Evolutionary conservation across 495 filamentous ascomycete species (phyloP), one percentile per base, ranked within the genome.

Genomic region (Lepidopterella palustris): DNA sequence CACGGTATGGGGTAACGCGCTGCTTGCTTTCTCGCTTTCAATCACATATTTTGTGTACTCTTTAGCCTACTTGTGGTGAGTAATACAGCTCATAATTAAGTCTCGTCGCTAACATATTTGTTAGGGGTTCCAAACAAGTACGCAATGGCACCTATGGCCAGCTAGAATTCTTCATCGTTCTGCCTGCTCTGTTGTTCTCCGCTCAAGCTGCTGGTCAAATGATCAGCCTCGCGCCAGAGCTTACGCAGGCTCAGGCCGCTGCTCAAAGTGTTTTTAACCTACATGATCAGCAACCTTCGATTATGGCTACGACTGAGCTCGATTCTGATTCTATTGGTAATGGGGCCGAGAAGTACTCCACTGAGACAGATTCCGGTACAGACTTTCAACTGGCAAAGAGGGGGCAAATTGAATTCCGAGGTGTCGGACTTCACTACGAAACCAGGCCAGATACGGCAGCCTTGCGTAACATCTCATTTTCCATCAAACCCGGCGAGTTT

Each of bases 361-460:
- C 6, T 11, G 23, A 15, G 23, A 15, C 45, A 10, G 5, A 39
- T 10, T 6, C 45, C 42, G n/a, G 15, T 9, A 20, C 13, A 24
- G 18, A 5, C 35, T 5, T 56, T 4, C 10, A 56, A 6, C 53
- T 5, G 15, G 6, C 31, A 25, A 45, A n/a, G 3, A 61, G 62
- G 1, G 71, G 75, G 40, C 65, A 74, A 18, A 72, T 85, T 23
- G 76, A 78, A 48, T 80, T 85, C 55, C 72, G 69, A 40, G 66
- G 81, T 57, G 80, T 87, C 11, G 72, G 72, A 25, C 84, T 87
- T 59, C 65, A 79, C 5, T 87, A 87, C 68, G 72, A 77, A 0
- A 61, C 76, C 3, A 72, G 80, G 0, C 71, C 75, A 0, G 66
- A 73, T 8, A 54, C 63, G 0, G 50, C 61, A 4, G 76, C 80